A percentile compares a stretch with the other conserved stretches of the same genome.
Conservation (phyloP, 192 early-diverging fungal genomes). For the Coemansia sp. region DNA sequence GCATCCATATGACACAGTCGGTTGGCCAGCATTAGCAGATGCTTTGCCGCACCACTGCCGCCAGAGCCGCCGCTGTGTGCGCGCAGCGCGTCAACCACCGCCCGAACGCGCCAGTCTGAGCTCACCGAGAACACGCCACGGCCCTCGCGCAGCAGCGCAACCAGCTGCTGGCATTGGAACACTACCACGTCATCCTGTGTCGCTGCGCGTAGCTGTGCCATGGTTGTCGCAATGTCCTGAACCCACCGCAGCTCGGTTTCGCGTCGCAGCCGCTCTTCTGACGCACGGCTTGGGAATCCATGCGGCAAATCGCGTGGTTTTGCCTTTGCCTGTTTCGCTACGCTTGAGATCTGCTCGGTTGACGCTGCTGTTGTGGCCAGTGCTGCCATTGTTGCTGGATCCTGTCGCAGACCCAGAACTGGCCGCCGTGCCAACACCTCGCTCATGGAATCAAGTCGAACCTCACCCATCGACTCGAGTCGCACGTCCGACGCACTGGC, state of each 20-base stretch:
- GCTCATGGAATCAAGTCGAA: slow-evolving; percentile 31
- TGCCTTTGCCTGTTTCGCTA: slow-evolving; percentile 11
- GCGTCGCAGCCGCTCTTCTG: slow-evolving; percentile 48
- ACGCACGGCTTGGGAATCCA: slow-evolving; percentile 39
- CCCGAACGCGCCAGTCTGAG: slow-evolving; percentile 48
- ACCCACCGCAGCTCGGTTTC: slow-evolving; percentile 53
- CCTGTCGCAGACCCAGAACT: slow-evolving; percentile 40
- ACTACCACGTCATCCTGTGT: slow-evolving; percentile 35
- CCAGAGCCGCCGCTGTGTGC: slow-evolving; percentile 25
- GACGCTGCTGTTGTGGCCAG: slow-evolving; percentile 19
- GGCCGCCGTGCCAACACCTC: slow-evolving; percentile 32
- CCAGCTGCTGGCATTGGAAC: slow-evolving; percentile 42
- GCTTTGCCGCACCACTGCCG: slow-evolving; percentile 17
- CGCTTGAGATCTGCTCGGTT: slow-evolving; percentile 21
- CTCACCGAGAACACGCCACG: slow-evolving; percentile 46
- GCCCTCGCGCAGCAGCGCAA: slow-evolving; percentile 43
- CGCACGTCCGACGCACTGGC: slow-evolving; percentile 37
- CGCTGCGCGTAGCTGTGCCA: slow-evolving; percentile 29
- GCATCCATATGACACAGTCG: slow-evolving; percentile 46
- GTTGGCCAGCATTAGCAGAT: slow-evolving; percentile 42
- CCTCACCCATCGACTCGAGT: slow-evolving; percentile 25
- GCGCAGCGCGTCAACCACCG: slow-evolving; percentile 42
- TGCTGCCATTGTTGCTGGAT: slow-evolving; percentile 8
- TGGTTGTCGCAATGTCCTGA: slow-evolving; percentile 39
- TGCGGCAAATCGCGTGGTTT: slow-evolving; percentile 28